Evolutionary conservation across 2,329 filamentous ascomycete species (phyloP).

Genomic region (Berkeleyomyces rouxiae): DNA sequence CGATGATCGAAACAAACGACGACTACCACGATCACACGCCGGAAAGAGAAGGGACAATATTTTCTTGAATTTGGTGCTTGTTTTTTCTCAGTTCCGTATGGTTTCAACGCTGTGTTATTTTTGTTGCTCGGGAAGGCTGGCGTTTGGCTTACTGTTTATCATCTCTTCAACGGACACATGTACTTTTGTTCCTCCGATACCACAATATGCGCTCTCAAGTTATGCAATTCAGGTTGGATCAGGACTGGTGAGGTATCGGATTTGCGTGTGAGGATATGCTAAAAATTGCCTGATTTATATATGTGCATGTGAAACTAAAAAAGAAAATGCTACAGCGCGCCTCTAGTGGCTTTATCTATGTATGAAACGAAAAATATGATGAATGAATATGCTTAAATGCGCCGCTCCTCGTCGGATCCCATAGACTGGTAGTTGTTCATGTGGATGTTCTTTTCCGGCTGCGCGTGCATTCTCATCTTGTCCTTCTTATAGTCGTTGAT

Average conservation of each 20-base stretch:
- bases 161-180: constrained; percentile 10
- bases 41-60: background rate
- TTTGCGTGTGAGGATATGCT: background rate
- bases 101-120: constrained; percentile 14
- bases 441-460: background rate
- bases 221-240: background rate
- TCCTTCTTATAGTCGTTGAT: constrained; percentile 11
- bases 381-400: background rate
- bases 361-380: background rate
- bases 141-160: constrained; percentile 15
- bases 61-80: constrained; percentile 1
- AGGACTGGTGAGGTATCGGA: background rate
- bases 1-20: constrained; percentile 24
- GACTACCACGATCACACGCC: background rate
- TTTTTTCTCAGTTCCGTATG: constrained; percentile 2
- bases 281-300: background rate
- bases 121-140: constrained; percentile 14
- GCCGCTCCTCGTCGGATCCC: background rate
- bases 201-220: constrained; percentile 8
- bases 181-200: constrained; percentile 12
- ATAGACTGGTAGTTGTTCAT: constrained; percentile 4
- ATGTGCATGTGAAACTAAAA: background rate
- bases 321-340: background rate
- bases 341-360: background rate
- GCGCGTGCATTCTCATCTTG: background rate